A percentile compares a stretch with the other conserved stretches of the same genome.
phyloP scores from a whole-genome alignment of 495 filamentous ascomycete genomes.

The Neurospora sp. region DNA sequence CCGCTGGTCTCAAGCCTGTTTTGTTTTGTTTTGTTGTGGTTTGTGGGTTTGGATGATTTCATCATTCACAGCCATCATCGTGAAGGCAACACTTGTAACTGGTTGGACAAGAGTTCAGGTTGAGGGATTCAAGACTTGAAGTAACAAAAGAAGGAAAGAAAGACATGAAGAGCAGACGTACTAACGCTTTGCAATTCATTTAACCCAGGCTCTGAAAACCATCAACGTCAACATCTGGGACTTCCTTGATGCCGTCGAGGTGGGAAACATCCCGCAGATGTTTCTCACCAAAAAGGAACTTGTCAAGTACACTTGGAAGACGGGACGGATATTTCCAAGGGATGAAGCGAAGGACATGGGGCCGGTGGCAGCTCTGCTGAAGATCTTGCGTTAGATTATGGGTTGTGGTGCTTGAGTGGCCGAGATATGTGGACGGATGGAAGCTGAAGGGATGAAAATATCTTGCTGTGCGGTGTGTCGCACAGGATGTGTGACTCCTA shows the following conservation, averaged over 20 bases:
- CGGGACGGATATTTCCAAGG: conserved; percentile 13
- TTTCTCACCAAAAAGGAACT: conserved; percentile 17
- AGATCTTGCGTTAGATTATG: neutral
- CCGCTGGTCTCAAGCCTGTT: too few species aligned
- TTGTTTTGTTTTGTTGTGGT: too few species aligned
- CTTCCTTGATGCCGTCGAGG: conserved; percentile 21
- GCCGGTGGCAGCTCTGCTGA: conserved; percentile 20
- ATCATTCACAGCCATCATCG: too few species aligned
- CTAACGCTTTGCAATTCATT: neutral
- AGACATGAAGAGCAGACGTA: neutral
- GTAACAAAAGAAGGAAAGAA: neutral
- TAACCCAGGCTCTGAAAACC: conserved; percentile 13
- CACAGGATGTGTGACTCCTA: neutral
- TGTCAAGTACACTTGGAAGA: conserved; percentile 12
- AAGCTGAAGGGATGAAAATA: neutral
- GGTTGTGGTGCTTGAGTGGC: neutral
- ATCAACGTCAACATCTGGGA: conserved; percentile 31
- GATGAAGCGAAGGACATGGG: conserved; percentile 11
- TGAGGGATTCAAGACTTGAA: neutral
- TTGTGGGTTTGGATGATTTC: too few species aligned
- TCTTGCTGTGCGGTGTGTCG: neutral
- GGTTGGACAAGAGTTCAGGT: too few species aligned
- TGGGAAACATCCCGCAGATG: neutral
- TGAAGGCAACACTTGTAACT: too few species aligned
- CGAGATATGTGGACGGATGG: neutral